phyloP scores from a whole-genome alignment of 1,284 basidiomycete genomes.

The Rhodotorula sp. region DNA sequence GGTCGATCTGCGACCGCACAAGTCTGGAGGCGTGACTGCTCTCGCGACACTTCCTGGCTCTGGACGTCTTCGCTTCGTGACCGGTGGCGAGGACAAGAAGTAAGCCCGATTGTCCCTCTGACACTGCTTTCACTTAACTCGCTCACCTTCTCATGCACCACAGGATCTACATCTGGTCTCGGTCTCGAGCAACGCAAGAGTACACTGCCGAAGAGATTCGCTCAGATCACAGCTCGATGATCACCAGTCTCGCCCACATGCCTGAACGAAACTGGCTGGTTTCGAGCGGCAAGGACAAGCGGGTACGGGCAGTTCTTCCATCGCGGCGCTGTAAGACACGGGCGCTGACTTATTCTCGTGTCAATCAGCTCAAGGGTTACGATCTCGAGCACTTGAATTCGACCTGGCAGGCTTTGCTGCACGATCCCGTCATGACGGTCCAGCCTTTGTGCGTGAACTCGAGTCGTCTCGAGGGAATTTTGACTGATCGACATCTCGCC shows the following conservation, averaged over 20 bases:
- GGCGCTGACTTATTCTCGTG: neutral
- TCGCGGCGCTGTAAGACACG: no score
- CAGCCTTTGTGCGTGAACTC: slow-evolving; percentile 12
- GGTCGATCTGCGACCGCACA: slow-evolving; percentile 17
- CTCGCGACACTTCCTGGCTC: slow-evolving; percentile 12
- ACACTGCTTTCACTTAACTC: neutral
- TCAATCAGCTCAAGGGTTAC: slow-evolving; percentile 23
- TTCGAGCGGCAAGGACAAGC: slow-evolving; percentile 33
- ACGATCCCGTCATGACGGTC: slow-evolving; percentile 23
- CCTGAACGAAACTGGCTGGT: slow-evolving; percentile 12
- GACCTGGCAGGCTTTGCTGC: slow-evolving; percentile 24
- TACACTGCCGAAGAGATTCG: slow-evolving; percentile 16
- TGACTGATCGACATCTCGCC: no score
- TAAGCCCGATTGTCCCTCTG: neutral
- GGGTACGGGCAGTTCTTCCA: slow-evolving; percentile 9
- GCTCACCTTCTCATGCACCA: neutral
- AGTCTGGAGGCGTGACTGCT: slow-evolving; percentile 28
- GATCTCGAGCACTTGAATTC: slow-evolving; percentile 13
- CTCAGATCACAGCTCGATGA: slow-evolving; percentile 24
- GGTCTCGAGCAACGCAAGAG: slow-evolving; percentile 18
- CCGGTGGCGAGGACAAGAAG: slow-evolving; percentile 35
- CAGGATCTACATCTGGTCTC: slow-evolving; percentile 35
- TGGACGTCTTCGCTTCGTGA: slow-evolving; percentile 28
- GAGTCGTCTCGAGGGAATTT: no score
- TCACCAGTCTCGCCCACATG: slow-evolving; percentile 22